phyloP scores from a whole-genome alignment of 2,329 filamentous ascomycete genomes.

The Colletotrichum tofieldiae region DNA sequence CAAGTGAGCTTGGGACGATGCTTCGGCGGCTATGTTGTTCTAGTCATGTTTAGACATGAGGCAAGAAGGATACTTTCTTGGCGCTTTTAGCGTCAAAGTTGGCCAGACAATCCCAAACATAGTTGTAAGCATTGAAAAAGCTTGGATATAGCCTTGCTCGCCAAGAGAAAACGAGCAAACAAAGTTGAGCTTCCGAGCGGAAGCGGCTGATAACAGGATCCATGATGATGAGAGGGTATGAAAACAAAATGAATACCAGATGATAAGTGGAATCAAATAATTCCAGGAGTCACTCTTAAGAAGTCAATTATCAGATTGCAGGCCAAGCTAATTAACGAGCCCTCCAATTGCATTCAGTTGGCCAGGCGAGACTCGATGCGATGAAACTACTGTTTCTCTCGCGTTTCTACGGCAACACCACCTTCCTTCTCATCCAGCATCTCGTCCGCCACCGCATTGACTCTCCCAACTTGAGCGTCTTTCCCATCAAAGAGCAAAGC shows the following conservation, averaged over 20 bases:
- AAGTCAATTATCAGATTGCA: rapidly evolving
- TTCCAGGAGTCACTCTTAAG: not conserved
- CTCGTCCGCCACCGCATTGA: conserved; percentile 33
- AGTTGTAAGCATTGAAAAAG: not conserved
- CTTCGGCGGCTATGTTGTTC: too few species aligned
- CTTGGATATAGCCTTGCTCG: not conserved
- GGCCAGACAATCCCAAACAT: not conserved
- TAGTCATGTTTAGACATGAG: not conserved
- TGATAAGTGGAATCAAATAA: not conserved
- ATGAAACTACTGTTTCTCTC: conserved; percentile 8
- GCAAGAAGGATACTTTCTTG: not conserved
- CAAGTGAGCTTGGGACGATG: not conserved
- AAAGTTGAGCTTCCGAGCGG: not conserved
- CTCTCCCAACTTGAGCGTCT: conserved; percentile 28
- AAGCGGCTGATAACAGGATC: not conserved
- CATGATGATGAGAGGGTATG: not conserved
- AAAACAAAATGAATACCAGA: not conserved
- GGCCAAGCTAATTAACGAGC: not conserved
- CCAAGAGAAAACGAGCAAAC: not conserved
- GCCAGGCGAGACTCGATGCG: not conserved
- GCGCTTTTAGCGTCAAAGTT: not conserved
- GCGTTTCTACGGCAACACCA: conserved; percentile 13
- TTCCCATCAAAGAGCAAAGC: conserved; percentile 43
- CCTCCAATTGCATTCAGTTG: not conserved
- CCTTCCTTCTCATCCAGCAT: conserved; percentile 35